Evolutionary conservation across 192 early-diverging fungal genomes (phyloP), one percentile per base, ranked within the genome.

Genomic region (Diversispora eburnea): DNA sequence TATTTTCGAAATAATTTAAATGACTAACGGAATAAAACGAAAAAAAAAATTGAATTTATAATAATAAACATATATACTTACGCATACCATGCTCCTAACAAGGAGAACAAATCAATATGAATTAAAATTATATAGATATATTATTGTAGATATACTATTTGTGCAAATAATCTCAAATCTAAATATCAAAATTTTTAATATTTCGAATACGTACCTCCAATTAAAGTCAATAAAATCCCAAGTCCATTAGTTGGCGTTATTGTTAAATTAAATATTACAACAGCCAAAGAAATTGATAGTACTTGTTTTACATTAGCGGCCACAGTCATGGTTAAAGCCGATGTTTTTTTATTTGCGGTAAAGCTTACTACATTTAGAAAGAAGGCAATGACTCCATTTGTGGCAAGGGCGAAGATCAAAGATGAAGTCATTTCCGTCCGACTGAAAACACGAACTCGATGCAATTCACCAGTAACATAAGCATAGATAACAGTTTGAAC

Each of bases 351-450:
- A 81, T 91, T 96, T n/a, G 93, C 92, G 0, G 88, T 90, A 62
- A 96, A 95, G 55, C 88, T 90, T 33, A 90, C 91, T n/a, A 90
- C 82, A 78, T 96, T 96, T 9, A 96, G 79, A 73, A 86, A 87
- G 81, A 96, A 96, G 9, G 95, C 95, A 73, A 95, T 86, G 12
- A 84, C 73, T 1, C 93, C 93, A 72, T 96, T 96, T 45, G 89
- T 82, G 3, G 85, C 61, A 57, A 96, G 81, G 0, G 90, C 92
- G 54, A 80, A 46, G 6, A 79, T 65, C 33, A 85, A 71, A 20
- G 76, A 77, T 48, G 69, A 67, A 7, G 78, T 83, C 80, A 87
- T 79, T 51, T 83, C 77, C 0, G 80, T 83, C 43, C 70, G 45
- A 42, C 73, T 77, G 72, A 80, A 88, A 5, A 78, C 64, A 8